Evolutionary conservation across 1,284 basidiomycete species (phyloP).

Genomic region (Termitomyces sp.): DNA sequence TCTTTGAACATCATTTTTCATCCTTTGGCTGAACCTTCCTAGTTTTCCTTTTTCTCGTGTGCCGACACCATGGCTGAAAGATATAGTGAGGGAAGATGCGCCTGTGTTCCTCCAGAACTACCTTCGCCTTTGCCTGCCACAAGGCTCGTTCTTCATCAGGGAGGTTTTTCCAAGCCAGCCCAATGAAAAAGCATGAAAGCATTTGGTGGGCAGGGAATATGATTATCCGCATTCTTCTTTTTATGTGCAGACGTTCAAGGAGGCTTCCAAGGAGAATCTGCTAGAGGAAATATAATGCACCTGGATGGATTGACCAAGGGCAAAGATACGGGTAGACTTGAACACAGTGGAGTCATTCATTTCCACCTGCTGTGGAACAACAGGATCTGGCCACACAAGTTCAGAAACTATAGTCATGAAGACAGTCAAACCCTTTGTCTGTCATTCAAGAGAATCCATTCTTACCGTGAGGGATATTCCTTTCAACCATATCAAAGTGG

Average conservation of each 20-base stretch:
- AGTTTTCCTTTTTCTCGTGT: conserved; percentile 51
- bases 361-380: too few species aligned
- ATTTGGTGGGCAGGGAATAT: conserved; percentile 83
- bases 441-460: too few species aligned
- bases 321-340: too few species aligned
- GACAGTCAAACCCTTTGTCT: too few species aligned
- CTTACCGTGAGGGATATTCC: too few species aligned
- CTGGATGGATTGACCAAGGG: too few species aligned
- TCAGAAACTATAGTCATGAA: too few species aligned
- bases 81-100: conserved; percentile 66
- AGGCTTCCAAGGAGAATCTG: conserved; percentile 27
- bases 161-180: conserved; percentile 69
- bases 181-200: conserved; percentile 86
- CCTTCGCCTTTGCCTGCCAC: conserved; percentile 65
- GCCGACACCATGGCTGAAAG: conserved; percentile 59
- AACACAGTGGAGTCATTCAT: too few species aligned
- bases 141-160: conserved; percentile 63
- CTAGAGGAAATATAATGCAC: conserved; percentile 23
- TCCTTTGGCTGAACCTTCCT: conserved; percentile 68
- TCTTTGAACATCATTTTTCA: conserved; percentile 64
- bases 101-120: conserved; percentile 62
- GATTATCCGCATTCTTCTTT: conserved; percentile 66
- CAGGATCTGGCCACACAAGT: too few species aligned
- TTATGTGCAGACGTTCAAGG: too few species aligned
- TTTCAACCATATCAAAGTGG: too few species aligned